Evolutionary conservation across 1,284 basidiomycete genomes (phyloP), one percentile per base, ranked within the genome.

Genomic region (Ustilago sp.): DNA sequence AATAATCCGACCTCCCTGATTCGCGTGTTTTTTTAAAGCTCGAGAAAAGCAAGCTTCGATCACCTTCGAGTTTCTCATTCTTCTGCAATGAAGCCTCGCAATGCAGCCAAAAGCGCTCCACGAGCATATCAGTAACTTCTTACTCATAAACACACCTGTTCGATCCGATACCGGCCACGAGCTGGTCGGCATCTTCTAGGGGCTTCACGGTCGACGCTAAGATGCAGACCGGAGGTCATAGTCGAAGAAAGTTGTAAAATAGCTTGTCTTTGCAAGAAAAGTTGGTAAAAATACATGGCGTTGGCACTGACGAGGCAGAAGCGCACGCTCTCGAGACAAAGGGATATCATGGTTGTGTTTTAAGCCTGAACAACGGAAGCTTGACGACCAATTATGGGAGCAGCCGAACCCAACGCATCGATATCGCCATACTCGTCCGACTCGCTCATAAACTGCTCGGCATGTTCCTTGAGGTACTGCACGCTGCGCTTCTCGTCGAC

Each of bases 401-500:
- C 68, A 28, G 57, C 65, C 8, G 74, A 55, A 4, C 51, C 51
- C 12, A 77, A 54, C 2, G 68, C 68, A 59, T 77, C 75, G 15
- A 69, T 60, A 23, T 70, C 71, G 28, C 70, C 75, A 34, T 68
- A 77, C 58, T 79, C 77, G 68, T 82, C 81, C 47, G 73, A 74
- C 56, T 85, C 84, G 65, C 71, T 73, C 86, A 90, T 88, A 81
- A 89, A 87, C 68, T 93, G 85, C 90, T 93, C 88, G 90, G 92
- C 87, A 91, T 94, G 90, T 91, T 96, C 88, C 73, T 88, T 88
- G 28, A 98, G 88, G 91, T 95, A 99, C 83, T 95, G 91, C 35
- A 97, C 93, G 80, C 93, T 95, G 72, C 96, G 89, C 87, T 95
- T 94, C 84, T 97, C 95, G 85, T 99, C 95, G 88, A 95, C 92